phyloP scores from a whole-genome alignment of 2,329 filamentous ascomycete species.

The Aspergillus tanneri region DNA sequence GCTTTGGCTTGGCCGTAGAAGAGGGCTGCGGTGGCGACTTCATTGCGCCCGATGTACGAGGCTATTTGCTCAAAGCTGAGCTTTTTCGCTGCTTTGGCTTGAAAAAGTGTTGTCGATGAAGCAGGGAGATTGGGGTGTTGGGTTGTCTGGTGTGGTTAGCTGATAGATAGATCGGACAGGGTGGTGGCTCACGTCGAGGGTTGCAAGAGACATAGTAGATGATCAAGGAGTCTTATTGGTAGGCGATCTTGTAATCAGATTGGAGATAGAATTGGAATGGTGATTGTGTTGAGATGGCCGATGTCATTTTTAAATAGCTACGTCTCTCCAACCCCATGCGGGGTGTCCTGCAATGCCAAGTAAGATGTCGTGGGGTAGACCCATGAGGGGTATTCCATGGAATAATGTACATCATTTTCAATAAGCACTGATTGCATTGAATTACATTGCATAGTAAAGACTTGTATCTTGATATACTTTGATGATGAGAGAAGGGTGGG shows the following conservation, averaged over 20 bases:
- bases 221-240: not conserved
- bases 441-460: too few relatives aligned
- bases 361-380: too few relatives aligned
- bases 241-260: not conserved
- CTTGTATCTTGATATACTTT: too few relatives aligned
- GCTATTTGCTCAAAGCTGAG: constrained; percentile 80
- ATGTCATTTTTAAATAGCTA: constrained; percentile 17
- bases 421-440: too few relatives aligned
- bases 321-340: constrained; percentile 16
- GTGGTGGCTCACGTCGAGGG: constrained; percentile 40
- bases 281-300: not conserved
- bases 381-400: too few relatives aligned
- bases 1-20: constrained; percentile 88
- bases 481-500: too few relatives aligned
- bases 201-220: constrained; percentile 45
- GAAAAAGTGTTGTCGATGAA: constrained; percentile 72
- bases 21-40: constrained; percentile 81
- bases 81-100: constrained; percentile 72
- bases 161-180: not conserved
- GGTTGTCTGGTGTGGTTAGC: constrained; percentile 22
- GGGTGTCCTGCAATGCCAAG: constrained; percentile 1
- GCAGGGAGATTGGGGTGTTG: constrained; percentile 63
- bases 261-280: too few relatives aligned
- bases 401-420: too few relatives aligned
- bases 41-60: constrained; percentile 68